Evolutionary conservation across 108 stramenopile species (phyloP).

Genomic region (Stephanodiscus triporus): DNA sequence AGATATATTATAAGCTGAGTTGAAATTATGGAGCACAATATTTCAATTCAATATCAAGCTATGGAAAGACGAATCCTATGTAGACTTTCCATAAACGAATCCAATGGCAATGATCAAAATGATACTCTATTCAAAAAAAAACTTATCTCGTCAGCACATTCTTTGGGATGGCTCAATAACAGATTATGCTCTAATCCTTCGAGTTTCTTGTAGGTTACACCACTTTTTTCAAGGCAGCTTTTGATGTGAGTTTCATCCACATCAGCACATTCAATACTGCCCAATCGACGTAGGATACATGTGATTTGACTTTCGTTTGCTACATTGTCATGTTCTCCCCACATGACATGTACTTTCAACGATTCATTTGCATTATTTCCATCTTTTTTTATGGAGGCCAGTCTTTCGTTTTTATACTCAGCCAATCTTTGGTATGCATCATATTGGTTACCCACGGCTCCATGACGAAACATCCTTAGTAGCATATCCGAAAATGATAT

Average conservation of each 20-base stretch:
- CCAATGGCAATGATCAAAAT: not conserved
- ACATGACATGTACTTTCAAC: slow-evolving; percentile 13
- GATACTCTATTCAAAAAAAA: not conserved
- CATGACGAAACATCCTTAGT: slow-evolving; percentile 26
- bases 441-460: slow-evolving; percentile 19
- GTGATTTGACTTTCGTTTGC: slow-evolving; percentile 7
- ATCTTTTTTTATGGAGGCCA: not conserved
- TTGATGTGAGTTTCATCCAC: not conserved
- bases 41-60: too few relatives aligned
- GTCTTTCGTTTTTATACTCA: not conserved
- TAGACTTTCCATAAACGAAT: too few relatives aligned
- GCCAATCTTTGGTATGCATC: slow-evolving; percentile 9
- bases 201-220: slow-evolving; percentile 11
- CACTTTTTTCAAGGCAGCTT: not conserved
- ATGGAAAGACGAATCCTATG: too few relatives aligned
- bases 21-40: too few relatives aligned
- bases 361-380: not conserved
- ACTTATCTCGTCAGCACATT: not conserved
- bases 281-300: slow-evolving; percentile 7
- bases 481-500: slow-evolving; percentile 16
- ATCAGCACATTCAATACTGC: not conserved
- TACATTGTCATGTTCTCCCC: slow-evolving; percentile 12
- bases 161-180: slow-evolving; percentile 3
- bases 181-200: slow-evolving; percentile 7
- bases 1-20: too few relatives aligned